phyloP scores from a whole-genome alignment of 1,284 basidiomycete species.

The Thelephora terrestris region DNA sequence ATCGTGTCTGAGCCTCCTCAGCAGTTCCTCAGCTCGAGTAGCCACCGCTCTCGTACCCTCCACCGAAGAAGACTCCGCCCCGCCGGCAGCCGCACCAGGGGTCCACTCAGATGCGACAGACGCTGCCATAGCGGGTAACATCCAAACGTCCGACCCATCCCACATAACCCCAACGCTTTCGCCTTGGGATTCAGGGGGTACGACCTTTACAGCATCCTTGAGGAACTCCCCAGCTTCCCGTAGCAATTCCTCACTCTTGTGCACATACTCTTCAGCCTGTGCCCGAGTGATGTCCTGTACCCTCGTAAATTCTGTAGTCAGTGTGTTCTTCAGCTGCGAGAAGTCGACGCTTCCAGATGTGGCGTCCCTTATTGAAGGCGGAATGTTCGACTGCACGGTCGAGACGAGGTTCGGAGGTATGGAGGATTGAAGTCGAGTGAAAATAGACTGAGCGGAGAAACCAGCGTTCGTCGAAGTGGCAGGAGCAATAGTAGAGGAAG shows the following conservation, averaged over 20 bases:
- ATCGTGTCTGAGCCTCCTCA: constrained; percentile 68
- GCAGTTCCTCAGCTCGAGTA: constrained; percentile 69
- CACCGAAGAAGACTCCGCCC: constrained; percentile 14
- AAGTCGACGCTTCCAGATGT: constrained; percentile 41
- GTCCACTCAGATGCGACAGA: constrained; percentile 19
- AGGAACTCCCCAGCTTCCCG: constrained; percentile 67
- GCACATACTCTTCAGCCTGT: constrained; percentile 78
- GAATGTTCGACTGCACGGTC: constrained; percentile 43
- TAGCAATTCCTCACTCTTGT: constrained; percentile 66
- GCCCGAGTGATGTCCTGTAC: constrained; percentile 62
- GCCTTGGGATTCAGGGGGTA: constrained; percentile 60
- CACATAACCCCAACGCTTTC: constrained; percentile 42
- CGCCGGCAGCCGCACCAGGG: constrained; percentile 1
- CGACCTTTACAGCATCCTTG: constrained; percentile 79
- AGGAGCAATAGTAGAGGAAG: constrained; percentile 13
- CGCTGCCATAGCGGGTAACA: constrained; percentile 31
- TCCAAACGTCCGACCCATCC: constrained; percentile 82
- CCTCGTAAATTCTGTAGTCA: constrained; percentile 62
- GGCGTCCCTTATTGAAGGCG: constrained; percentile 52
- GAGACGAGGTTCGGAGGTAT: constrained; percentile 64
- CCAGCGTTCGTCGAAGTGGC: constrained; percentile 1
- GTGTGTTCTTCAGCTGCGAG: constrained; percentile 50
- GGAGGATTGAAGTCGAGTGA: constrained; percentile 61
- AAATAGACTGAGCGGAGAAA: constrained; percentile 35
- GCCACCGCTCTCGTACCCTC: constrained; percentile 46